Conservation (phyloP, 805 yeast genomes). For the Metschnikowia arizonensis region DNA sequence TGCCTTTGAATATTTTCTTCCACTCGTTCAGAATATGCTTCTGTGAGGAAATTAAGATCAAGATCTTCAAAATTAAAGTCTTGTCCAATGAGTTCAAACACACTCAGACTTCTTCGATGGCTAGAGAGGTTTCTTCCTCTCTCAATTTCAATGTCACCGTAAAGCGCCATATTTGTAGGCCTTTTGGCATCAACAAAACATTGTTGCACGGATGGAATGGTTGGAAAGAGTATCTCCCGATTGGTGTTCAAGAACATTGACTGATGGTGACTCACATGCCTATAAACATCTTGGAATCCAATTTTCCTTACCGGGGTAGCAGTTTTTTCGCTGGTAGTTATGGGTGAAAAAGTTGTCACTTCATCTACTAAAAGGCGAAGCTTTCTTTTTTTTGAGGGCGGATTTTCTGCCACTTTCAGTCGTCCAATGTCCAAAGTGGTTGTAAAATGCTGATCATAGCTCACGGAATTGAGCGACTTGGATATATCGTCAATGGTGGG, state of each 20-base stretch:
- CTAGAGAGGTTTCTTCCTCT: slow-evolving; percentile 13
- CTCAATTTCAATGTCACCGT: slow-evolving; percentile 12
- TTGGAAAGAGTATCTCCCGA: background rate
- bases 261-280: slow-evolving; percentile 5
- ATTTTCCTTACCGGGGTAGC: background rate
- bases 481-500: slow-evolving; percentile 12
- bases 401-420: slow-evolving; percentile 1
- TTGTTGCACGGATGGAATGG: background rate
- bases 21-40: background rate
- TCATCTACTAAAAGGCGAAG: slow-evolving; percentile 6
- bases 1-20: background rate
- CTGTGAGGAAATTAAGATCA: slow-evolving; percentile 1
- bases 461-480: slow-evolving; percentile 7
- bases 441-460: slow-evolving; percentile 8
- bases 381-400: slow-evolving; percentile 4
- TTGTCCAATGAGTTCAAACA: slow-evolving; percentile 1
- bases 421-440: slow-evolving; percentile 6
- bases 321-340: background rate
- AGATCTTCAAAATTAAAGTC: slow-evolving; percentile 1
- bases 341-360: background rate
- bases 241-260: slow-evolving; percentile 10
- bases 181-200: background rate
- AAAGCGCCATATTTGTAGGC: background rate
- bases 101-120: slow-evolving; percentile 9
- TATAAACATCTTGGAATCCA: slow-evolving; percentile 6